Conservation (phyloP, 2,329 filamentous ascomycete species). For the Botrytis tulipae region DNA sequence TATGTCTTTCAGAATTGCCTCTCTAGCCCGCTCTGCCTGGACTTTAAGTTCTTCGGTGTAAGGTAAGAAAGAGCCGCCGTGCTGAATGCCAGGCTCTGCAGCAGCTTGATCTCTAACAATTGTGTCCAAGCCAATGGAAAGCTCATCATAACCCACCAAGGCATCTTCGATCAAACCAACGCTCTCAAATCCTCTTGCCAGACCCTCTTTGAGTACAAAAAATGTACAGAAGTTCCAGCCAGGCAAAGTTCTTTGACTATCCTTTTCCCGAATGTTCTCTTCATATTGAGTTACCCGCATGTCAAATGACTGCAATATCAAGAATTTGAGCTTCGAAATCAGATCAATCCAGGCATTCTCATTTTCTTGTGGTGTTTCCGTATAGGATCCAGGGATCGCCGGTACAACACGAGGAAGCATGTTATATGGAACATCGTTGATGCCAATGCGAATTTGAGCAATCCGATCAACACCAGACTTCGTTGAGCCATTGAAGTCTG, state of each 20-base stretch:
- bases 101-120: conserved; percentile 72
- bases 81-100: conserved; percentile 58
- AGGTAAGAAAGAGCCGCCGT: conserved; percentile 68
- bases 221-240: conserved; percentile 99
- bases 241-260: conserved; percentile 79
- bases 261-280: conserved; percentile 93
- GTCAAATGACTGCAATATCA: conserved; percentile 89
- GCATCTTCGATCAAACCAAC: conserved; percentile 95
- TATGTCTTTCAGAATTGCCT: conserved; percentile 41
- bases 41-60: conserved; percentile 72
- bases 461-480: conserved; percentile 76
- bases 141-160: conserved; percentile 89
- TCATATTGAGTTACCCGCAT: conserved; percentile 90
- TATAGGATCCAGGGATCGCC: conserved; percentile 61
- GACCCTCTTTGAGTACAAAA: conserved; percentile 93
- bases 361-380: conserved; percentile 73
- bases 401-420: conserved; percentile 61
- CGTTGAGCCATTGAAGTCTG: conserved; percentile 78
- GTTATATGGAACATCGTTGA: conserved; percentile 67
- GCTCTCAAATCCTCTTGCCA: conserved; percentile 92
- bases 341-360: conserved; percentile 82
- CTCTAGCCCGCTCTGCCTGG: conserved; percentile 53
- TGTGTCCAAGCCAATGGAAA: conserved; percentile 81
- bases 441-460: conserved; percentile 77
- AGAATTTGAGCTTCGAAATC: conserved; percentile 78